Base-by-base conservation (phyloP, 306 rosid genomes). In the Dryas alaskensis region DNA sequence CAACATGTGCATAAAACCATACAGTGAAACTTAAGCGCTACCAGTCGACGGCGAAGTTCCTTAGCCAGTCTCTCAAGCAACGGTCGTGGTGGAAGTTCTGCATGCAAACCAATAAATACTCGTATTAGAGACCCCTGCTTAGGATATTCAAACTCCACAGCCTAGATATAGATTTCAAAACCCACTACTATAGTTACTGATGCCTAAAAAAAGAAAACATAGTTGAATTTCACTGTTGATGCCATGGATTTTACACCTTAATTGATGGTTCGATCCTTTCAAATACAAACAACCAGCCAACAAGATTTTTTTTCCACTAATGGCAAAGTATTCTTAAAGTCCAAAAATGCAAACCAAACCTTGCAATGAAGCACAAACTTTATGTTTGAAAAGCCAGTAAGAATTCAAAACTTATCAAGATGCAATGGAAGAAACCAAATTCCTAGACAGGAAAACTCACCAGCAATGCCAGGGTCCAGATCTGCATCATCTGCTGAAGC, bases 401-500 rank as follows among this genome's bases (percentile, higher is more conserved):
- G 39, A 8, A 17, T 6, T 47, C 31, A 60, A 11, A 54, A 68
- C 53, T 10, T 39, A 71, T 9, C 8, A 12, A 65, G 51, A 57
- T 70, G 64, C 58, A 25, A 17, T 25, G n/a, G 43, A 54, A 73
- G 13, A 16, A 31, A 22, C 63, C 51, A 22, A 57, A 62, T 73
- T 67, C 57, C 5, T 11, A 17, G 50, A 74, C 67, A 44, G 4
- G 63, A 78, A 65, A 67, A 79, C 87, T 83, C 63, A 90, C 98
- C 98, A 77, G 88, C 96, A 65, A 92, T 78, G 76, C 51, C 69
- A 62, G 98, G 98, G 75, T 92, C 98, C 75, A 92, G 84, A 84
- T 90, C 95, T 10, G 98, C 98, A 79, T 88, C 96, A 80, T 92
- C 98, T 60, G 98, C 98, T 65, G 95, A 92, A 73, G 96, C 98